Evolutionary conservation across 306 rosid species (phyloP).

Genomic region (Cucurbita maxima): DNA sequence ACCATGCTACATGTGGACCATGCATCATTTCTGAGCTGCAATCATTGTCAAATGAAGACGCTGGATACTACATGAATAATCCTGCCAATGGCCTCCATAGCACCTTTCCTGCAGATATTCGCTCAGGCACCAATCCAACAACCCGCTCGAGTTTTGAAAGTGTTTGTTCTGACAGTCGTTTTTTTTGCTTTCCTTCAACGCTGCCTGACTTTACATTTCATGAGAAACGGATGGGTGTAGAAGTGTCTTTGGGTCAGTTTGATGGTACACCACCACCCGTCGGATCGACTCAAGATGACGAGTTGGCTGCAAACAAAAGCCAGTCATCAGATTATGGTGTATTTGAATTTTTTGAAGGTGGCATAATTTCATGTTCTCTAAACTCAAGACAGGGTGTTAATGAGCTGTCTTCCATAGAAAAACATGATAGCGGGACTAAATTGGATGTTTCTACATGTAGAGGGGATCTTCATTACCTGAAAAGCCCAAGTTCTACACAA

Average conservation of each 20-base stretch:
- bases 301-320: conserved; percentile 35
- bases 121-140: conserved; percentile 18
- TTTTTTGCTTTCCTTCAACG: conserved; percentile 80
- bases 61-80: conserved; percentile 22
- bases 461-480: conserved; percentile 31
- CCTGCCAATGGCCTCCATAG: conserved; percentile 21
- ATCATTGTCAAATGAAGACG: conserved; percentile 31
- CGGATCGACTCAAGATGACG: conserved; percentile 32
- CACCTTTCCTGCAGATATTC: conserved; percentile 17
- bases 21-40: conserved; percentile 30
- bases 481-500: conserved; percentile 23
- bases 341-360: conserved; percentile 61
- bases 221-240: conserved; percentile 25
- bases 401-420: conserved; percentile 34
- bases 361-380: conserved; percentile 62
- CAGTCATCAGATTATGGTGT: conserved; percentile 69
- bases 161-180: conserved; percentile 38
- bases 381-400: conserved; percentile 36
- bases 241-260: conserved; percentile 26
- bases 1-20: conserved; percentile 29
- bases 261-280: conserved; percentile 20
- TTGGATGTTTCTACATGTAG: conserved; percentile 42
- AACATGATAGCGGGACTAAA: conserved; percentile 24
- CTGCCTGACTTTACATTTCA: conserved; percentile 28
- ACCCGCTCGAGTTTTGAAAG: conserved; percentile 17